These are phyloP conservation scores for Apiotrichum domesticum DNA, from an alignment of 1,284 basidiomycete species.

Conservation along the genomic window DNA sequence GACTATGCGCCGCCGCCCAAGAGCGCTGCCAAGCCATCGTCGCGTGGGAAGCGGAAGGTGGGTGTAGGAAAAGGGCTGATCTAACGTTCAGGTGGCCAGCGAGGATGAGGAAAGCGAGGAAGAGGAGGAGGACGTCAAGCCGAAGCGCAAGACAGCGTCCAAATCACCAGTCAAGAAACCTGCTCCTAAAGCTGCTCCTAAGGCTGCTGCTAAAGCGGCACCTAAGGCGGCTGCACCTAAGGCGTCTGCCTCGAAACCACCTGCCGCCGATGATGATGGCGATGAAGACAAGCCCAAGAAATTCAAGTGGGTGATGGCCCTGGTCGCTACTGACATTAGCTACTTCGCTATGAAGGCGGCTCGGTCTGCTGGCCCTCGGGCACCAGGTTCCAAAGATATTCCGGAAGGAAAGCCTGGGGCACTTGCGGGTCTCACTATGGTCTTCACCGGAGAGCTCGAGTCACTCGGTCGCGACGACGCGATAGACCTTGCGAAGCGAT, in stretches of 20 bases:
- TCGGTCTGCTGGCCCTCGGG: slow-evolving; percentile 60
- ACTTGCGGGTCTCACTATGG: slow-evolving; percentile 79
- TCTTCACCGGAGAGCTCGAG: slow-evolving; percentile 89
- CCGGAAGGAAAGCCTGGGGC: slow-evolving; percentile 74
- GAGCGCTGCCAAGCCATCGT: slow-evolving; percentile 26
- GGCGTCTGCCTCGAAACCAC: neutral
- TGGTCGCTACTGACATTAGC: slow-evolving; percentile 14
- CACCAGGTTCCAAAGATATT: slow-evolving; percentile 63
- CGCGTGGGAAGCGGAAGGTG: slow-evolving; percentile 36
- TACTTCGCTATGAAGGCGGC: slow-evolving; percentile 59
- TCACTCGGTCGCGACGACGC: slow-evolving; percentile 86
- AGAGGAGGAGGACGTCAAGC: slow-evolving; percentile 25
- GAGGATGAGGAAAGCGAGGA: slow-evolving; percentile 30
- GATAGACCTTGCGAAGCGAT: slow-evolving; percentile 80
- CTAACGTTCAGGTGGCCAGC: neutral
- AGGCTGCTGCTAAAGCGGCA: neutral
- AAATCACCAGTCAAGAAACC: slow-evolving; percentile 11
- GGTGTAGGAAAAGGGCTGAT: neutral
- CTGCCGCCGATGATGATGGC: slow-evolving; percentile 10
- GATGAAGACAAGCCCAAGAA: slow-evolving; percentile 34
- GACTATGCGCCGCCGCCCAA: slow-evolving; percentile 33
- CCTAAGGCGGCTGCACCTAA: slow-evolving; percentile 6
- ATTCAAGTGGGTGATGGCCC: slow-evolving; percentile 34
- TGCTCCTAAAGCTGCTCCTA: neutral
- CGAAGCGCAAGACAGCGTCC: slow-evolving; percentile 20